Conservation (phyloP, 805 yeast species). For the Suhomyces emberorum region DNA sequence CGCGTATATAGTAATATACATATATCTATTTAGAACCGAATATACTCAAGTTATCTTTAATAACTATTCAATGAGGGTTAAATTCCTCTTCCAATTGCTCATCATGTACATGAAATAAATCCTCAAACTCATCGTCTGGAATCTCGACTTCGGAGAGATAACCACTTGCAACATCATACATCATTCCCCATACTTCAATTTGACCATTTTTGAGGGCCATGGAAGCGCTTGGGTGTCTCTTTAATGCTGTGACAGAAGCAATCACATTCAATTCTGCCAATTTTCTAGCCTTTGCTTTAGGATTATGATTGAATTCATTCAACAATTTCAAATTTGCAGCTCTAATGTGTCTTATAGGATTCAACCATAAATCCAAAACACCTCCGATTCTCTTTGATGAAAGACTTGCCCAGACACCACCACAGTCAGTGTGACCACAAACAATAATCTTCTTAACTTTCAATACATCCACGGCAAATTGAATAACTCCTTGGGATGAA, state of each 20-base stretch:
- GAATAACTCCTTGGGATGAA: conserved; percentile 73
- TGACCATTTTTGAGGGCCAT: conserved; percentile 60
- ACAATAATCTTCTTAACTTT: conserved; percentile 78
- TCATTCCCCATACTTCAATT: conserved; percentile 76
- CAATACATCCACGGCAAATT: conserved; percentile 81
- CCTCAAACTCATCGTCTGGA: conserved; percentile 41
- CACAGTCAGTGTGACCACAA: conserved; percentile 95
- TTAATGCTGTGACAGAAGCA: conserved; percentile 65
- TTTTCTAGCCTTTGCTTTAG: conserved; percentile 52
- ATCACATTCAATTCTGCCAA: conserved; percentile 75
- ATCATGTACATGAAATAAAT: conserved; percentile 33
- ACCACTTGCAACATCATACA: conserved; percentile 83
- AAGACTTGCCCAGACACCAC: conserved; percentile 83
- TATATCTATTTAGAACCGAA: too few relatives aligned
- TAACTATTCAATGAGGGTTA: conserved; percentile 17
- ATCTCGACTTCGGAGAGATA: conserved; percentile 42
- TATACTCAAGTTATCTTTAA: too few relatives aligned
- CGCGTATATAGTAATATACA: too few relatives aligned
- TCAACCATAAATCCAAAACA: conserved; percentile 69
- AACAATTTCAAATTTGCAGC: conserved; percentile 54
- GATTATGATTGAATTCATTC: conserved; percentile 43
- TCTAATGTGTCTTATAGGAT: conserved; percentile 64
- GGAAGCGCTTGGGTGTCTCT: conserved; percentile 63
- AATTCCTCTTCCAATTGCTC: conserved; percentile 20
- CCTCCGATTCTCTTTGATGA: conserved; percentile 63